These are phyloP conservation scores for Pestalotiopsis fici DNA, from an alignment of 2,329 filamentous ascomycete genomes.

Conservation along the genomic window DNA sequence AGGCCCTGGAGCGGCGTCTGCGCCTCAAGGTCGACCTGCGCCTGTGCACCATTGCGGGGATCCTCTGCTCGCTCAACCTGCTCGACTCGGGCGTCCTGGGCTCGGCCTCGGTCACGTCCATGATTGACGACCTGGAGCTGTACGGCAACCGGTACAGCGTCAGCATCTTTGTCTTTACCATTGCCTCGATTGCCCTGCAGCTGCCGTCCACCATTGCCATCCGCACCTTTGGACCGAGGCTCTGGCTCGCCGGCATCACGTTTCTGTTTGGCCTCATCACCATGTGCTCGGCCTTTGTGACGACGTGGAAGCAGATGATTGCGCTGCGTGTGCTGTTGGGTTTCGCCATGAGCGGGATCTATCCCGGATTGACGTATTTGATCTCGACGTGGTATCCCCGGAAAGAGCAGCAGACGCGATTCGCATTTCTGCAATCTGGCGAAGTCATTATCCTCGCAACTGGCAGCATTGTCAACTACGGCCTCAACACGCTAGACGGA, in stretches of 20 bases:
- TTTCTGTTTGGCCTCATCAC: conserved; percentile 64
- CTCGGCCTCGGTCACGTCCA: conserved; percentile 68
- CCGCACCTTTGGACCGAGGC: conserved; percentile 62
- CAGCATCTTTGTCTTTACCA: conserved; percentile 73
- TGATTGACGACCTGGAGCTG: conserved; percentile 64
- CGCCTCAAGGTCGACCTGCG: conserved; percentile 67
- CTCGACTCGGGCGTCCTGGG: conserved; percentile 72
- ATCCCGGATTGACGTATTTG: conserved; percentile 51
- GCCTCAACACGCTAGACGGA: conserved; percentile 64
- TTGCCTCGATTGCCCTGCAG: conserved; percentile 68
- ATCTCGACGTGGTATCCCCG: conserved; percentile 64
- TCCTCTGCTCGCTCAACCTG: conserved; percentile 70
- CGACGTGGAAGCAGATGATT: conserved; percentile 71
- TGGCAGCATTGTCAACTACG: conserved; percentile 68
- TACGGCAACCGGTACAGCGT: conserved; percentile 68
- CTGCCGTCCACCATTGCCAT: conserved; percentile 69
- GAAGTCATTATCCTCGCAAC: conserved; percentile 68
- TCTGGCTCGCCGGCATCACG: conserved; percentile 66
- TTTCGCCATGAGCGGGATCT: conserved; percentile 58
- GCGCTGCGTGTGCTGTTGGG: conserved; percentile 66
- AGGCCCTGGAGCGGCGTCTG: conserved; percentile 27
- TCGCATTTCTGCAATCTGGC: conserved; percentile 64
- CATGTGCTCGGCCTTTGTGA: conserved; percentile 67
- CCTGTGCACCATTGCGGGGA: conserved; percentile 69
- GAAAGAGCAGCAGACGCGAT: conserved; percentile 66